phyloP scores from a whole-genome alignment of 805 yeast genomes.

The Suhomyces prunicola region DNA sequence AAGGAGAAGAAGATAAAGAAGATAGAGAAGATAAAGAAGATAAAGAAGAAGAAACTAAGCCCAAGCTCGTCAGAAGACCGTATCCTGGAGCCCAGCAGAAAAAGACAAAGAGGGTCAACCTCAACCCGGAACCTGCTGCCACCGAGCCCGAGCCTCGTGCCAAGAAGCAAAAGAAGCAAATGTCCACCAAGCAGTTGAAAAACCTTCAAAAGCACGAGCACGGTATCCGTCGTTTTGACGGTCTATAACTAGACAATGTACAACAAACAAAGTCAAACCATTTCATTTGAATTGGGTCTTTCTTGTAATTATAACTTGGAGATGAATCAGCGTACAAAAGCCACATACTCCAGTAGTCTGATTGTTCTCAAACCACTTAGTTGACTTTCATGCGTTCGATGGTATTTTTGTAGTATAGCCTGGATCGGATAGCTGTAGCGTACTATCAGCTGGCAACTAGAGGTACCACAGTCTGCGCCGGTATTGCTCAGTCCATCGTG shows the following conservation, averaged over 20 bases:
- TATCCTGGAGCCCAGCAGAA: constrained; percentile 11
- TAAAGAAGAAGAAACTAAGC: constrained; percentile 6
- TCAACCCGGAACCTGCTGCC: constrained; percentile 1
- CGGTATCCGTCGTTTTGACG: constrained; percentile 66
- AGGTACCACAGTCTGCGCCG: too few species aligned
- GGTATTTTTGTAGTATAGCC: too few species aligned
- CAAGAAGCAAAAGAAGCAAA: constrained; percentile 29
- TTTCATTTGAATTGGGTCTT: too few species aligned
- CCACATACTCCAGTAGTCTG: too few species aligned
- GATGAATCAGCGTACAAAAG: too few species aligned
- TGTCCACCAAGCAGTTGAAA: constrained; percentile 44
- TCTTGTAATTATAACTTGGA: too few species aligned
- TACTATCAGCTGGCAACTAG: too few species aligned
- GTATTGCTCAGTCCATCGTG: too few species aligned
- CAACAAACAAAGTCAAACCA: neutral
- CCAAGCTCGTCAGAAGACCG: neutral
- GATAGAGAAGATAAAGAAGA: constrained; percentile 7
- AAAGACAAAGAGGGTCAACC: constrained; percentile 1
- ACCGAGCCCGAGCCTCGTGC: constrained; percentile 18
- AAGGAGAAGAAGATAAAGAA: constrained; percentile 10
- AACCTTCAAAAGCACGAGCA: constrained; percentile 55
- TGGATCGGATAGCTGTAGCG: too few species aligned
- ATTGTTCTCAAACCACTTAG: too few species aligned
- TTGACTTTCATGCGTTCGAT: too few species aligned
- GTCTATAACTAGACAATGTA: constrained; percentile 33